Evolutionary conservation across 2,329 filamentous ascomycete genomes (phyloP), one percentile per base, ranked within the genome.

Genomic region (Claviceps sp.): DNA sequence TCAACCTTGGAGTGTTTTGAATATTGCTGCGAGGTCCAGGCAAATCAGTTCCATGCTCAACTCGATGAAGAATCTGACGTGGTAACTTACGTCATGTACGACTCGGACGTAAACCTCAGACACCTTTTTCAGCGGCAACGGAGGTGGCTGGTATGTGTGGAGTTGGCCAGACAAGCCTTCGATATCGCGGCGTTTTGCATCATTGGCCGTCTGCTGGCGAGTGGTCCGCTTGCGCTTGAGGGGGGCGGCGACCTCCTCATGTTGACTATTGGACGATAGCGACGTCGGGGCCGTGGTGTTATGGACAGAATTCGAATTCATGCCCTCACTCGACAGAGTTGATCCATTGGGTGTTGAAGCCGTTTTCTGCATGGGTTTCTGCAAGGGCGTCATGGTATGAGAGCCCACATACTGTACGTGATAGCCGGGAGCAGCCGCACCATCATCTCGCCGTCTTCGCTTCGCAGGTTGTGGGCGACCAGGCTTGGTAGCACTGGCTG

Each of bases 261-360:
- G 84, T 46, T 79, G 75, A 54, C 75, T 70, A 52, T 73, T 76
- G 3, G 79, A 80, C 0, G 80, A 82, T 43, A 80, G 70, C 5
- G 91, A 97, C 0, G 93, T 96, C 5, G 89, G 84, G 44, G 91
- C 91, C 0, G 90, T 96, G 3, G 89, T 93, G 62, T 91, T 82
- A 53, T 90, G 73, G 44, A 80, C 78, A 16, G 88, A 93, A 36
- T 85, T 85, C 14, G 87, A 93, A 36, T 85, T 85, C 14, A 87
- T 94, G 56, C 88, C 81, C 67, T 91, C 89, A 58, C 85, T 93
- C 4, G 89, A 94, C 52, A 83, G 76, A 13, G 87, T 89, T 45
- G 86, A 85, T 49, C 78, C 81, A 51, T 79, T 82, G 14, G 79
- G 78, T 14, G 81, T 80, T 46, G 78, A 34, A 34, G 30, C 9